These are phyloP conservation scores for Colletotrichum acutatum DNA, from an alignment of 2,329 filamentous ascomycete genomes.

Conservation along the genomic window DNA sequence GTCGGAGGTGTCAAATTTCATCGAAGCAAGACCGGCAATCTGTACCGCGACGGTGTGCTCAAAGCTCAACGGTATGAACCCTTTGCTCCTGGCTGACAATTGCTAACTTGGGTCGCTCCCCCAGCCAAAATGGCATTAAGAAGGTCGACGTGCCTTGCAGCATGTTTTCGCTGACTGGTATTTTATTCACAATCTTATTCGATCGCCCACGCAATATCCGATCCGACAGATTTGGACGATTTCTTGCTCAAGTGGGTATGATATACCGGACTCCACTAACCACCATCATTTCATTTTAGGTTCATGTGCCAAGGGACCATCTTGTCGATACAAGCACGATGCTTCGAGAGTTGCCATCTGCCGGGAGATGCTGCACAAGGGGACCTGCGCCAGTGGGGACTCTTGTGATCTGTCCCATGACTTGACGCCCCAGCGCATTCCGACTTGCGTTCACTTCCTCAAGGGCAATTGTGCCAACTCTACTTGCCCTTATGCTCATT, in stretches of 20 bases:
- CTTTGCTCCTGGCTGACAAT: slow-evolving; percentile 37
- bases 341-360: slow-evolving; percentile 88
- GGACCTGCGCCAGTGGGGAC: slow-evolving; percentile 79
- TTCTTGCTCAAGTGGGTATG: slow-evolving; percentile 33
- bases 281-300: slow-evolving; percentile 63
- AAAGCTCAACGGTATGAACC: slow-evolving; percentile 78
- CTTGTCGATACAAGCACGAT: slow-evolving; percentile 86
- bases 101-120: slow-evolving; percentile 48
- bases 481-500: slow-evolving; percentile 88
- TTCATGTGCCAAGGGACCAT: slow-evolving; percentile 83
- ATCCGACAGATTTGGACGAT: background rate
- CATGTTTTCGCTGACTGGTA: slow-evolving; percentile 76
- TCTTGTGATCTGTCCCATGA: slow-evolving; percentile 93
- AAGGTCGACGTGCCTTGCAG: slow-evolving; percentile 82
- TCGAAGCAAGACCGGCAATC: slow-evolving; percentile 87
- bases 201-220: slow-evolving; percentile 32
- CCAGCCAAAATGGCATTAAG: slow-evolving; percentile 66
- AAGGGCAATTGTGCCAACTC: slow-evolving; percentile 90
- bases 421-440: slow-evolving; percentile 82
- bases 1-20: slow-evolving; percentile 85
- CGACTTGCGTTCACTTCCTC: slow-evolving; percentile 89
- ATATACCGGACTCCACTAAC: slow-evolving; percentile 60
- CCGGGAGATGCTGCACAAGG: slow-evolving; percentile 85
- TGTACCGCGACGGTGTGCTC: slow-evolving; percentile 81
- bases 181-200: slow-evolving; percentile 56